These are phyloP conservation scores for Penicillium sp. DNA, from an alignment of 2,329 filamentous ascomycete species.

Conservation along the genomic window DNA sequence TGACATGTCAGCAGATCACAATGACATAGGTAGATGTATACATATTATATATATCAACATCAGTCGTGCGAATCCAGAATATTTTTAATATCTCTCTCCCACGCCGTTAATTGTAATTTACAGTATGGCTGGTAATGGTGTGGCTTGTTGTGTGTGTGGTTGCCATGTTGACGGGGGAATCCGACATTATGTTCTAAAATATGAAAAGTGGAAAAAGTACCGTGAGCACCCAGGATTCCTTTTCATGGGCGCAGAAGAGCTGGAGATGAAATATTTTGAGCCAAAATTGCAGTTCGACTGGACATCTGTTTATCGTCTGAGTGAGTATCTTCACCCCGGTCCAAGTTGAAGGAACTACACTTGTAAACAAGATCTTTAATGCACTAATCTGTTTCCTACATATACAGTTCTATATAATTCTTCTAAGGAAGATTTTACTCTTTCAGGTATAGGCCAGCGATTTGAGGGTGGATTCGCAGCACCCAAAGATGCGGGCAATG, in stretches of 20 bases:
- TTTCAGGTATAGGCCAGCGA: conserved; percentile 3
- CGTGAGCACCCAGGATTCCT: too few relatives aligned
- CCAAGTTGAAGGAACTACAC: neutral
- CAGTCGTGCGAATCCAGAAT: too few relatives aligned
- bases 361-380: neutral
- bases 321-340: conserved; percentile 1
- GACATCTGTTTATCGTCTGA: conserved; percentile 1
- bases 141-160: too few relatives aligned
- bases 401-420: conserved; percentile 2
- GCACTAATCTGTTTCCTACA: neutral
- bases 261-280: neutral
- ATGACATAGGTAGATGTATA: too few relatives aligned
- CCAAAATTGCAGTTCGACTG: neutral
- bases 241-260: neutral
- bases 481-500: conserved; percentile 4
- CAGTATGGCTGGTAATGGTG: too few relatives aligned
- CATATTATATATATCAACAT: too few relatives aligned
- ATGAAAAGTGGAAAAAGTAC: too few relatives aligned
- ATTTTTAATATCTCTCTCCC: too few relatives aligned
- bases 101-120: too few relatives aligned
- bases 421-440: conserved; percentile 1
- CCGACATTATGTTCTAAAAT: too few relatives aligned
- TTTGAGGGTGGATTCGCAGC: neutral
- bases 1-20: too few relatives aligned
- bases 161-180: too few relatives aligned